Conservation (phyloP, 345 rosid species). For the Turritis glabra region DNA sequence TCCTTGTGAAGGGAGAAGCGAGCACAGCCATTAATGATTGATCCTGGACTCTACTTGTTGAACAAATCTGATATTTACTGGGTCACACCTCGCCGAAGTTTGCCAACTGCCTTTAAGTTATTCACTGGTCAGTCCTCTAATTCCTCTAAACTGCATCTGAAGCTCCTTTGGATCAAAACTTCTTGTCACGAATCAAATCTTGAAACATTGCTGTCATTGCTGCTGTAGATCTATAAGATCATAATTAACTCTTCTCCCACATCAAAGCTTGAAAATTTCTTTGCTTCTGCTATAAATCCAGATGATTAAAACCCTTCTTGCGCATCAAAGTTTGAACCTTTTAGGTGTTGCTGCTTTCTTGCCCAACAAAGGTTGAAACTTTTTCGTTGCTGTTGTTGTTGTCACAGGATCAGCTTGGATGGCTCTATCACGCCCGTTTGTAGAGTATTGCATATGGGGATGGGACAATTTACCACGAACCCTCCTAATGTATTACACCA, state of each 20-base stretch:
- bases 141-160: background rate
- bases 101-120: slow-evolving; percentile 89
- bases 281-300: background rate
- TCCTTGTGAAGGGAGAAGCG: slow-evolving; percentile 74
- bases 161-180: background rate
- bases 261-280: background rate
- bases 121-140: slow-evolving; percentile 70
- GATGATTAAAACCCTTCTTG: background rate
- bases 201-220: background rate
- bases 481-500: slow-evolving; percentile 92
- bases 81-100: slow-evolving; percentile 75
- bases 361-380: background rate
- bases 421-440: slow-evolving; percentile 81
- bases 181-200: background rate
- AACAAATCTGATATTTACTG: slow-evolving; percentile 72
- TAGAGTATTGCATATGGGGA: slow-evolving; percentile 95
- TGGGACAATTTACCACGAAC: slow-evolving; percentile 97
- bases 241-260: background rate
- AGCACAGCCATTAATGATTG: slow-evolving; percentile 93
- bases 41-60: slow-evolving; percentile 84
- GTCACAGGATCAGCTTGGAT: slow-evolving; percentile 97
- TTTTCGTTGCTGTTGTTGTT: background rate
- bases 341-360: background rate
- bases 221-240: background rate
- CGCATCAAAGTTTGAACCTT: background rate